phyloP scores from a whole-genome alignment of 140 eudicot genomes.

The Oenanthe javanica region DNA sequence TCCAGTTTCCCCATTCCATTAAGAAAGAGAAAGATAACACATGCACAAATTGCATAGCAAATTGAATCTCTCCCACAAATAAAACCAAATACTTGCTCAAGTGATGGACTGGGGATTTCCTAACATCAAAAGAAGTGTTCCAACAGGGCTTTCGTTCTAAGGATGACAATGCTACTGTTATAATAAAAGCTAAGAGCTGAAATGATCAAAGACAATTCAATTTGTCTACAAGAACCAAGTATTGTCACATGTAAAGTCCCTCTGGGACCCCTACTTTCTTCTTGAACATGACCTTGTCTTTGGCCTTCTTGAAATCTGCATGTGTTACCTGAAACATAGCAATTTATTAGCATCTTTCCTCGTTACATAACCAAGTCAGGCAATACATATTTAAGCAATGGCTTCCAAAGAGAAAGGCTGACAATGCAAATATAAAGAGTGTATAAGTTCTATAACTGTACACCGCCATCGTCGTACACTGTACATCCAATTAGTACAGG shows the following conservation, averaged over 20 bases:
- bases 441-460: neutral
- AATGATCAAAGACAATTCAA: neutral
- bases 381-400: too few species aligned
- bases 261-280: slow-evolving; percentile 98
- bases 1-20: too few species aligned
- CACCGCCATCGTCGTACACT: neutral
- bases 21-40: neutral
- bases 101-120: neutral
- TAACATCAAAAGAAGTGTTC: neutral
- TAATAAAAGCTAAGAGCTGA: neutral
- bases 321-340: slow-evolving; percentile 55
- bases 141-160: neutral
- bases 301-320: slow-evolving; percentile 90
- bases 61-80: neutral
- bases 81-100: neutral
- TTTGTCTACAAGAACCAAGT: neutral
- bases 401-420: too few species aligned
- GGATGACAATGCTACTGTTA: neutral
- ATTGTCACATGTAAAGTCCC: slow-evolving; percentile 79
- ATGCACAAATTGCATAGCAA: neutral
- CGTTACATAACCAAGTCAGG: neutral
- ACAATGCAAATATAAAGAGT: too few species aligned
- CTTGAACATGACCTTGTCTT: slow-evolving; percentile 97
- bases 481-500: neutral
- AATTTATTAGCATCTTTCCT: neutral